Percentiles rank a stretch among this genome's conserved stretches.
These are phyloP conservation scores for Afroboletus lepidellus DNA, from an alignment of 1,284 basidiomycete species.

Conservation along the genomic window DNA sequence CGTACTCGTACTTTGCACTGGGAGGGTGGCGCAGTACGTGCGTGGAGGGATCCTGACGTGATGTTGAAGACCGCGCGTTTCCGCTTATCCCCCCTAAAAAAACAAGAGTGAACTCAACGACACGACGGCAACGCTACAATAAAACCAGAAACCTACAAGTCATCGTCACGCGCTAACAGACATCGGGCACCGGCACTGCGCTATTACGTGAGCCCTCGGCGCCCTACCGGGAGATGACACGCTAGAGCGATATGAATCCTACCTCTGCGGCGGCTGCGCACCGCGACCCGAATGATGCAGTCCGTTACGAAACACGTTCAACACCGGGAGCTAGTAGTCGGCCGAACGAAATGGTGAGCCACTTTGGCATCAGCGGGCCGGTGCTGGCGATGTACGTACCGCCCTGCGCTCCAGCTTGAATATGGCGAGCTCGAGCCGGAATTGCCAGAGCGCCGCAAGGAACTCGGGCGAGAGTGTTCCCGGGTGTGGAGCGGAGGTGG, in stretches of 20 bases:
- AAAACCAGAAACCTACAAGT: slow-evolving; percentile 3
- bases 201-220: background rate
- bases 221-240: background rate
- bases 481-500: background rate
- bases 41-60: too few relatives aligned
- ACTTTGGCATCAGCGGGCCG: background rate
- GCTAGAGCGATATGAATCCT: background rate
- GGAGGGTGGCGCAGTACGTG: too few relatives aligned
- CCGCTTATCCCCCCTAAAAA: background rate
- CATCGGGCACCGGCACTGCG: background rate
- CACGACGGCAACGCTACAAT: background rate
- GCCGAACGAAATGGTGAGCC: slow-evolving; percentile 1
- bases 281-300: background rate
- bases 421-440: slow-evolving; percentile 20
- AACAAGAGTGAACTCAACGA: background rate
- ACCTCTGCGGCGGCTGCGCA: slow-evolving; percentile 5
- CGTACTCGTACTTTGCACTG: background rate
- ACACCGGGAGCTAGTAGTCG: slow-evolving; percentile 18
- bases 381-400: slow-evolving; percentile 21
- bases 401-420: slow-evolving; percentile 27
- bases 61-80: background rate
- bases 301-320: slow-evolving; percentile 20
- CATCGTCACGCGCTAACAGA: background rate
- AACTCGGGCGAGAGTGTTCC: slow-evolving; percentile 10
- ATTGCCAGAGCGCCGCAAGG: slow-evolving; percentile 17